These are phyloP conservation scores for Colletotrichum horii DNA, from an alignment of 2,329 filamentous ascomycete species.

Conservation along the genomic window DNA sequence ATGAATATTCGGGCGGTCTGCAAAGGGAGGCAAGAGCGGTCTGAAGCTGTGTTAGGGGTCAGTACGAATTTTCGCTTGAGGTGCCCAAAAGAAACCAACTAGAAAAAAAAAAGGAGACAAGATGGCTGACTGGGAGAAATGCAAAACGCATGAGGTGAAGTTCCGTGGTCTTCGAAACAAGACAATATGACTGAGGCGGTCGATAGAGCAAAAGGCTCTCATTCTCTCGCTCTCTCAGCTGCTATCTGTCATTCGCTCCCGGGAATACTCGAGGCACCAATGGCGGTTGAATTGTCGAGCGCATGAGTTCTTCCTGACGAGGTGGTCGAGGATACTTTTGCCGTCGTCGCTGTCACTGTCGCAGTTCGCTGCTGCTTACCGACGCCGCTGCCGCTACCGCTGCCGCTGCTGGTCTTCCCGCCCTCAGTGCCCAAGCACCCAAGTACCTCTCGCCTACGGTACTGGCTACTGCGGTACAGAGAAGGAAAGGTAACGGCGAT, in stretches of 20 bases:
- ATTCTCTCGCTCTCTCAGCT: neutral
- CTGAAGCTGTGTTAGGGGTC: neutral
- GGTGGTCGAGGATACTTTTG: neutral
- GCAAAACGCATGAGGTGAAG: neutral
- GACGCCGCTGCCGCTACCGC: neutral
- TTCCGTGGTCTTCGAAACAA: neutral
- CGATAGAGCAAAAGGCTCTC: neutral
- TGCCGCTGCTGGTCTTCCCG: neutral
- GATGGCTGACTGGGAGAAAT: neutral
- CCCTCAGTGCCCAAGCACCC: neutral
- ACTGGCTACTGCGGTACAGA: no score
- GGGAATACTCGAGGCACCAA: neutral
- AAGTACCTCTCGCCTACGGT: neutral
- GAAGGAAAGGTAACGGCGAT: neutral
- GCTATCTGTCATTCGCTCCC: neutral
- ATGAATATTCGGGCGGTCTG: neutral
- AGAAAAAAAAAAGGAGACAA: conserved; percentile 1
- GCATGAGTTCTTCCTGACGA: neutral
- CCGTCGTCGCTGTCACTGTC: neutral
- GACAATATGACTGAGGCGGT: conserved; percentile 6
- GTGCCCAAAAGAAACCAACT: neutral
- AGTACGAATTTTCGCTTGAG: neutral
- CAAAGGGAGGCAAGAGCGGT: neutral
- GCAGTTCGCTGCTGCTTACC: neutral
- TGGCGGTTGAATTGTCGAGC: neutral